Evolutionary conservation across 495 filamentous ascomycete species (phyloP), one percentile per base, ranked within the genome.

Genomic region (Penicillium crystallinum): DNA sequence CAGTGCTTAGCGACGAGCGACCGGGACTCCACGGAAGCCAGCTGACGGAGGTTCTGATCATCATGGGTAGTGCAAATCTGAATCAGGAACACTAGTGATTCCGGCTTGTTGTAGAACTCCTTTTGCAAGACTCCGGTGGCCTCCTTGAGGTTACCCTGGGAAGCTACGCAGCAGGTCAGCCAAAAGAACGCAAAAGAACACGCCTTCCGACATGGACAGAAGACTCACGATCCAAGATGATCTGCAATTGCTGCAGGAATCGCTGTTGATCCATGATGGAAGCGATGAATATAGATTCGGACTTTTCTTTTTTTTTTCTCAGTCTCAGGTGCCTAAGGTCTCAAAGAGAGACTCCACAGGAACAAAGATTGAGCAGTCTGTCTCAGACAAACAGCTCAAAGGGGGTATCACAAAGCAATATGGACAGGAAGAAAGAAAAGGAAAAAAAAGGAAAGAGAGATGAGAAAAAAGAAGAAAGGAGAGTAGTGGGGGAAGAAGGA

Each of bases 111-210:
- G 71, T 93, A 97, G 77, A 87, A 97, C 61, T 88, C 88, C 64
- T 92, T 90, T 69, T 91, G 91, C 42, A 98, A 81, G 54, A 86
- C 81, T 10, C 84, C 81, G n/a, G 93, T 98, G 30, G 90, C 90
- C 46, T 86, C 81, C 77, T 96, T 96, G 63, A 98, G 84, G 58
- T 73, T 69, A 43, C 63, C 65, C 68, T 78, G 66, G 61, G 72
- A 60, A 52, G 69, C 70, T 71, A 52, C 19, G 63, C 34, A 36
- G 42, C 52, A 42, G 46, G 46, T 59, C 52, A 56, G 57, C 42
- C 23, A 27, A n/a, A 21, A 15, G 40, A 30, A 12, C 19, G 25
- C 34, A 29, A 22, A 18, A 4, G n/a, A n/a, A n/a, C n/a, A n/a
- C n/a, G n/a, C n/a, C n/a, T n/a, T 17, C 37, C 15, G 22, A 19